Percentiles rank a stretch among this genome's conserved stretches.
These are phyloP conservation scores for Magnolia changhungtana DNA, from an alignment of 164 flowering plant genomes.

Conservation along the genomic window DNA sequence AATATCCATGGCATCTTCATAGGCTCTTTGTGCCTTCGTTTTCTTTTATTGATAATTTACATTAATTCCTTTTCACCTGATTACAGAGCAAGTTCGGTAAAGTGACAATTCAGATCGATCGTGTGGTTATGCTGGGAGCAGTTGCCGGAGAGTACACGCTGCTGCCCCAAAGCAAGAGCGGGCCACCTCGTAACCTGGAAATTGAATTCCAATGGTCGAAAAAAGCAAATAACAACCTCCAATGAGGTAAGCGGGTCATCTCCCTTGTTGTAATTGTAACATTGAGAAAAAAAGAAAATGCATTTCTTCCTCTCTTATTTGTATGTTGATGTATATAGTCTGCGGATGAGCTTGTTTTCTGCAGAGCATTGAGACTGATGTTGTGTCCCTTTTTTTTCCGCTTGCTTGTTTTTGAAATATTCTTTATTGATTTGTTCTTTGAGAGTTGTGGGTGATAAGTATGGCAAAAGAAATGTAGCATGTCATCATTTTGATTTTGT, in stretches of 20 bases:
- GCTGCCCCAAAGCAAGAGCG: conserved; percentile 86
- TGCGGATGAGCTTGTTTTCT: conserved; percentile 18
- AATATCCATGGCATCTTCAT: background rate
- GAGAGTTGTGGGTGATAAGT: no score
- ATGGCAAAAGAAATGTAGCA: no score
- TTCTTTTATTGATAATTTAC: conserved; percentile 1
- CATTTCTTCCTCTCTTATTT: background rate
- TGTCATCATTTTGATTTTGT: background rate
- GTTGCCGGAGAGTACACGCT: conserved; percentile 92
- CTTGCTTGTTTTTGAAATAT: background rate
- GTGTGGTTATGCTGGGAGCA: conserved; percentile 92
- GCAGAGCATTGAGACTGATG: conserved; percentile 12
- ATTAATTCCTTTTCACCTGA: conserved; percentile 3
- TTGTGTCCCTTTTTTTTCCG: background rate
- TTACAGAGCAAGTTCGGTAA: conserved; percentile 90
- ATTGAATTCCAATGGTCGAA: conserved; percentile 96
- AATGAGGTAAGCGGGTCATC: conserved; percentile 2
- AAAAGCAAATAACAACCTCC: conserved; percentile 34
- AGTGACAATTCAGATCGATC: conserved; percentile 95
- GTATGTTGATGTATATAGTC: conserved; percentile 39
- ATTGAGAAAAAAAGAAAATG: conserved; percentile 5
- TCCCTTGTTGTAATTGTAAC: conserved; percentile 14
- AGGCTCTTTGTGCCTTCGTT: background rate
- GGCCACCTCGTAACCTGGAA: conserved; percentile 78
- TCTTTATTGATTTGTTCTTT: background rate